phyloP scores from a whole-genome alignment of 73 alveolate species.

The Diophrys sp. region DNA sequence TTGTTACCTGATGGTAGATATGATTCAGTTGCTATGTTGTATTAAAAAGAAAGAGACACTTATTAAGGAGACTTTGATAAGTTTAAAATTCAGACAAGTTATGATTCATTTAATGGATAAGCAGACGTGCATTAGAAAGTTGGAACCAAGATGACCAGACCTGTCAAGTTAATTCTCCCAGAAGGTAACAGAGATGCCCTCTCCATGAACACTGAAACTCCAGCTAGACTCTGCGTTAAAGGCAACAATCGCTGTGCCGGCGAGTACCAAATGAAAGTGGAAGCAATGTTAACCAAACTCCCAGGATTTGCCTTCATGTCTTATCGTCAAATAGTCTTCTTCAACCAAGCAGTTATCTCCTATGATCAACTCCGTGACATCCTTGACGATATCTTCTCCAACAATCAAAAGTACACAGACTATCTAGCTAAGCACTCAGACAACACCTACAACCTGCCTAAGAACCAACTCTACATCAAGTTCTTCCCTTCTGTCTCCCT shows the following conservation, averaged over 20 bases:
- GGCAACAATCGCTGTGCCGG: conserved; percentile 5
- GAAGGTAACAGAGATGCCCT: conserved; percentile 64
- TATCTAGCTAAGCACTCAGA: conserved; percentile 10
- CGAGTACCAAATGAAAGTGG: conserved; percentile 36
- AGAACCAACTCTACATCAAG: conserved; percentile 45
- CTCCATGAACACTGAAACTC: conserved; percentile 62
- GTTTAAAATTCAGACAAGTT: conserved; percentile 7
- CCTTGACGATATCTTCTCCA: neutral
- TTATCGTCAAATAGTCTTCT: conserved; percentile 53
- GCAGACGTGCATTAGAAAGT: neutral
- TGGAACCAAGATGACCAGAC: conserved; percentile 4
- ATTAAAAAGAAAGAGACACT: conserved; percentile 34
- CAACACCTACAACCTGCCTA: conserved; percentile 52
- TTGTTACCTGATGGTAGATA: conserved; percentile 23
- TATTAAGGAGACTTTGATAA: conserved; percentile 43
- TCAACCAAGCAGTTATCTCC: conserved; percentile 29
- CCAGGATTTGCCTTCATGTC: conserved; percentile 66
- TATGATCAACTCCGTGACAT: conserved; percentile 13
- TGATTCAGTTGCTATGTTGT: conserved; percentile 37
- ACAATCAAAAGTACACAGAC: neutral
- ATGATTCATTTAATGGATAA: neutral
- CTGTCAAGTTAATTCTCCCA: conserved; percentile 72
- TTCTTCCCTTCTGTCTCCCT: conserved; percentile 28
- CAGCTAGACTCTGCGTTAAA: conserved; percentile 36
- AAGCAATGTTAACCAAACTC: conserved; percentile 62